phyloP scores from a whole-genome alignment of 129 eudicot genomes.

The Rutidosis leptorrhynchoides region DNA sequence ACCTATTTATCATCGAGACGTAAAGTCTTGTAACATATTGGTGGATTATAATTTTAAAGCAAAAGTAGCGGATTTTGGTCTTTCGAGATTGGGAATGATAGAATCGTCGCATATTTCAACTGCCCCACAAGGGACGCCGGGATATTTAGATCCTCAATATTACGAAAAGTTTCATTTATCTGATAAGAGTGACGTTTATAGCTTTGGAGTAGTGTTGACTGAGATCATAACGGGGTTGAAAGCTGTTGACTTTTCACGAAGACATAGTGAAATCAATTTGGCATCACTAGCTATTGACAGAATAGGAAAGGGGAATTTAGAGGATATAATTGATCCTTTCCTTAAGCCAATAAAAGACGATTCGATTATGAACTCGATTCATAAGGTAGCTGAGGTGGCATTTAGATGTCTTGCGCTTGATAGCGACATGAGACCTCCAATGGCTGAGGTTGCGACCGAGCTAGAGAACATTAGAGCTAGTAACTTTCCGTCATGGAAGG shows the following conservation, averaged over 20 bases:
- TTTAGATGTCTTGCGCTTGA: conserved; percentile 65
- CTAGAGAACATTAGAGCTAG: conserved; percentile 48
- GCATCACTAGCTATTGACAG: conserved; percentile 61
- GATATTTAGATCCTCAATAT: conserved; percentile 80
- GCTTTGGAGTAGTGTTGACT: conserved; percentile 71
- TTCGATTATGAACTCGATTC: conserved; percentile 36
- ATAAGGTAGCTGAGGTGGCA: conserved; percentile 66
- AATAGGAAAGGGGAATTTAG: conserved; percentile 59
- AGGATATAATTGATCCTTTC: conserved; percentile 63
- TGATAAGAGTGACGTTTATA: conserved; percentile 76
- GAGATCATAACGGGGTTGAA: conserved; percentile 66
- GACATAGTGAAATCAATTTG: conserved; percentile 47
- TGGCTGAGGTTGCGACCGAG: conserved; percentile 63
- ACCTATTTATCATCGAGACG: conserved; percentile 68
- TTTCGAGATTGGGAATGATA: conserved; percentile 56
- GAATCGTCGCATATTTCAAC: conserved; percentile 67
- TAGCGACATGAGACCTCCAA: conserved; percentile 72
- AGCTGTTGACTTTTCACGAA: conserved; percentile 62
- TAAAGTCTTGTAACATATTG: conserved; percentile 63
- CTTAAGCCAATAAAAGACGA: conserved; percentile 31
- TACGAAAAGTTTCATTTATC: conserved; percentile 66
- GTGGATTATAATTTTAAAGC: conserved; percentile 54
- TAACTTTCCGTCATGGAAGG: conserved; percentile 27
- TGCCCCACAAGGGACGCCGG: conserved; percentile 84
- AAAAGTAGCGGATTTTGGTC: conserved; percentile 80